Conservation (phyloP, 495 filamentous ascomycete species). For the Tetracladium setigerum region DNA sequence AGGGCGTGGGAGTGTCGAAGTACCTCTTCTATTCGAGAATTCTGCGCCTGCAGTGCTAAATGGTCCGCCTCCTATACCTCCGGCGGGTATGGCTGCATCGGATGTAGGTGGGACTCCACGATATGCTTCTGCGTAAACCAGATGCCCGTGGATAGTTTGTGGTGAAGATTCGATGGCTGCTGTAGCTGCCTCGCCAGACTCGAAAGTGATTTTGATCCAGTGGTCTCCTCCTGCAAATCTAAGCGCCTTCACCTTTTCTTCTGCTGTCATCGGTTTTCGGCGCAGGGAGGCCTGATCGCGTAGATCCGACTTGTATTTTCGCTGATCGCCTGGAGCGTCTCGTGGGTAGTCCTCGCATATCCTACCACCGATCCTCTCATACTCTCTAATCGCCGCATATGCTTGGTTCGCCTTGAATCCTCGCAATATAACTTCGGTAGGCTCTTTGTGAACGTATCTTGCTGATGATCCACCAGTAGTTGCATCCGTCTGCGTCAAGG, state of each 20-base stretch:
- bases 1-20: conserved; percentile 21
- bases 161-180: conserved; percentile 68
- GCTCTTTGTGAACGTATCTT: conserved; percentile 48
- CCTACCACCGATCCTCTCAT: conserved; percentile 67
- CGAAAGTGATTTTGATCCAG: conserved; percentile 93
- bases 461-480: conserved; percentile 26
- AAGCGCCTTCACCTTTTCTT: conserved; percentile 69
- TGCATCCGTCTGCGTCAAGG: conserved; percentile 9
- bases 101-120: conserved; percentile 58
- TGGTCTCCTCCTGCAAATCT: conserved; percentile 68
- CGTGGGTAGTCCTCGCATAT: conserved; percentile 90
- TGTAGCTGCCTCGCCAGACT: conserved; percentile 71
- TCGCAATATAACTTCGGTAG: conserved; percentile 75
- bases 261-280: conserved; percentile 49
- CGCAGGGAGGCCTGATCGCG: conserved; percentile 57
- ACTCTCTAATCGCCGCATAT: conserved; percentile 80
- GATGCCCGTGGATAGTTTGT: conserved; percentile 65
- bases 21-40: background rate
- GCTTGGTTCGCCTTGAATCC: conserved; percentile 70
- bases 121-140: conserved; percentile 73
- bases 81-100: conserved; percentile 49
- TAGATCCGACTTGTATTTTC: conserved; percentile 49
- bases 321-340: conserved; percentile 48
- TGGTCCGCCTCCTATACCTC: background rate
- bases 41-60: conserved; percentile 2